phyloP scores from a whole-genome alignment of 73 alveolate genomes.

The Tetrahymena elliotti region DNA sequence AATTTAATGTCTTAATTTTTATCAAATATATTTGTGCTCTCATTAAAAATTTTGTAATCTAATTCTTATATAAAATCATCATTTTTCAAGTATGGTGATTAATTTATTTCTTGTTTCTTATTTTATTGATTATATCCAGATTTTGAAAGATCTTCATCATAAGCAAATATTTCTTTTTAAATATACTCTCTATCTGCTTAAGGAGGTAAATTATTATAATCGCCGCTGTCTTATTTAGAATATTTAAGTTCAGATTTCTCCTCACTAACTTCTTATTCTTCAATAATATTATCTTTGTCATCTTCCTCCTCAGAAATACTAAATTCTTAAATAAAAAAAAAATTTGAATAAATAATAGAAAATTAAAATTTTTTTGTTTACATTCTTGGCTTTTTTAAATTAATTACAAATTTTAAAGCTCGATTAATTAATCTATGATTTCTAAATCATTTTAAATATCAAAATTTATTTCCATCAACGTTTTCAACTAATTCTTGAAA shows the following conservation, averaged over 20 bases:
- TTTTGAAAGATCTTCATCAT: background rate
- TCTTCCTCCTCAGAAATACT: background rate
- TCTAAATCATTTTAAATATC: background rate
- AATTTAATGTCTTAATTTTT: background rate
- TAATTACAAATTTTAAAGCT: background rate
- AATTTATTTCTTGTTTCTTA: too few relatives aligned
- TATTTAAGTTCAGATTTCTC: too few relatives aligned
- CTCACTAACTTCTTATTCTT: too few relatives aligned
- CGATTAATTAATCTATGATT: background rate
- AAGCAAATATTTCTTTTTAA: background rate
- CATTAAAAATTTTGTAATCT: background rate
- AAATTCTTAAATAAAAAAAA: background rate
- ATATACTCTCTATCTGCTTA: background rate
- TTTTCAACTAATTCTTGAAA: background rate
- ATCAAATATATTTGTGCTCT: background rate
- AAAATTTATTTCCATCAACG: background rate
- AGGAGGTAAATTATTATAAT: background rate
- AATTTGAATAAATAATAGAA: too few relatives aligned
- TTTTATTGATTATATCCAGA: background rate
- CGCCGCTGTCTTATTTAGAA: too few relatives aligned
- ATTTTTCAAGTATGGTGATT: background rate
- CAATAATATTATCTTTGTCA: background rate
- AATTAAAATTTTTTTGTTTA: too few relatives aligned
- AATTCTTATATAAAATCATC: background rate
- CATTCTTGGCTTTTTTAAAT: background rate